phyloP scores from a whole-genome alignment of 495 filamentous ascomycete genomes.

The Bacidia gigantensis region DNA sequence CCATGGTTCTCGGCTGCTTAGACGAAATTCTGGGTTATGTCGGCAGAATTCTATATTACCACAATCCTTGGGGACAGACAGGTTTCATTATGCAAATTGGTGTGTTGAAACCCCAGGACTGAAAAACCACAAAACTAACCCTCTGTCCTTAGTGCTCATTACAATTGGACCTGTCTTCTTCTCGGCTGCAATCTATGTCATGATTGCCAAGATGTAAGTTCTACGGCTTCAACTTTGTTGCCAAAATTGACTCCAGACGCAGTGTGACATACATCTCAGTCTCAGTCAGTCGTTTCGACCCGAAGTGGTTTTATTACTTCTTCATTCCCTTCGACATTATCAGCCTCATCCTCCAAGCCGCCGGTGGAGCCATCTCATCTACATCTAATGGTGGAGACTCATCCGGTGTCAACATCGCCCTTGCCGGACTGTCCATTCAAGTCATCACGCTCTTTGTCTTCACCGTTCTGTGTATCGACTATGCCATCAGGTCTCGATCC shows the following conservation, averaged over 20 bases:
- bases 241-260: slow-evolving; percentile 31
- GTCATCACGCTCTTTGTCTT: slow-evolving; percentile 47
- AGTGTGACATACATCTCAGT: slow-evolving; percentile 39
- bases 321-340: slow-evolving; percentile 53
- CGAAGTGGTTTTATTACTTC: slow-evolving; percentile 44
- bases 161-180: slow-evolving; percentile 50
- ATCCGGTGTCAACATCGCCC: slow-evolving; percentile 48
- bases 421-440: slow-evolving; percentile 56
- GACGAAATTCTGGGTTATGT: slow-evolving; percentile 43
- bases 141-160: slow-evolving; percentile 31
- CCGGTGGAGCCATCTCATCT: slow-evolving; percentile 47
- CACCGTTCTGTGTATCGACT: slow-evolving; percentile 35
- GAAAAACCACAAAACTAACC: not conserved
- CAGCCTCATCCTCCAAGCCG: slow-evolving; percentile 46
- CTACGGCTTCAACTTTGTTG: slow-evolving; percentile 1
- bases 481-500: slow-evolving; percentile 15
- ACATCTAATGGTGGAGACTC: slow-evolving; percentile 24
- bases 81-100: slow-evolving; percentile 50
- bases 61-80: slow-evolving; percentile 41
- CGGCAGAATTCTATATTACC: slow-evolving; percentile 40
- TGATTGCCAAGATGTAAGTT: slow-evolving; percentile 27
- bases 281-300: slow-evolving; percentile 38
- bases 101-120: not conserved
- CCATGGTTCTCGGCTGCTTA: slow-evolving; percentile 33
- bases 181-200: slow-evolving; percentile 50